phyloP scores from a whole-genome alignment of 495 filamentous ascomycete genomes.

The Pyrenula massariospora region DNA sequence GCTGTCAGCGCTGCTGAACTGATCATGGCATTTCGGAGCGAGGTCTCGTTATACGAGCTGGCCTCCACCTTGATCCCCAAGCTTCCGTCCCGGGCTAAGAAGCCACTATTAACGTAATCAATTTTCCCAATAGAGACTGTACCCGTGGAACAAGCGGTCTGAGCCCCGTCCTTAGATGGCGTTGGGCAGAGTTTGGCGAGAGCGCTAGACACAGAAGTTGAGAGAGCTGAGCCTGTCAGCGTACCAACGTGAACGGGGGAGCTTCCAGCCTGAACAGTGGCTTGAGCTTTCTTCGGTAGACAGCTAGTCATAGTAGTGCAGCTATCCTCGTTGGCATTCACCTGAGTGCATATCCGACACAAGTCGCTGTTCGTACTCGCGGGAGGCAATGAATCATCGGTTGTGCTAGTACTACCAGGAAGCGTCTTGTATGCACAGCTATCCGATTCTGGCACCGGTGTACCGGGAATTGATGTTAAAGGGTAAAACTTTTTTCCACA shows the following conservation, averaged over 20 bases:
- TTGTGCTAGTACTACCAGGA: not conserved
- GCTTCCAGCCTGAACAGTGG: slow-evolving; percentile 2
- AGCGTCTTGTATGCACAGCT: no score
- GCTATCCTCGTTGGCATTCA: not conserved
- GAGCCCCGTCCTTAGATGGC: not conserved
- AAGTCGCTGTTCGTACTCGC: not conserved
- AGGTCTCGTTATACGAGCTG: not conserved
- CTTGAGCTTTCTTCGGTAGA: not conserved
- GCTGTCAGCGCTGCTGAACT: not conserved
- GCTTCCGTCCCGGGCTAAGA: not conserved
- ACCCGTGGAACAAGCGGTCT: not conserved
- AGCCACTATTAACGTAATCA: not conserved
- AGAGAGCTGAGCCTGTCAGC: slow-evolving; percentile 4
- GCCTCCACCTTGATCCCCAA: not conserved
- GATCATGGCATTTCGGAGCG: not conserved
- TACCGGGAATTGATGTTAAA: no score
- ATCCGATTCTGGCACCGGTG: no score
- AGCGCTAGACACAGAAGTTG: slow-evolving; percentile 5
- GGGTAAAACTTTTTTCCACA: no score
- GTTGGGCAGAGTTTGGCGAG: slow-evolving; percentile 6
- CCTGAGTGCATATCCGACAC: not conserved
- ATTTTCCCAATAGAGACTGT: not conserved
- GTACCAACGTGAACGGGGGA: slow-evolving; percentile 7
- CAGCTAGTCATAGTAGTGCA: not conserved
- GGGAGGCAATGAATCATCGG: not conserved